A percentile compares a stretch with the other conserved stretches of the same genome.
These are phyloP conservation scores for Mimosa pudica DNA, from an alignment of 306 rosid species.

Conservation along the genomic window DNA sequence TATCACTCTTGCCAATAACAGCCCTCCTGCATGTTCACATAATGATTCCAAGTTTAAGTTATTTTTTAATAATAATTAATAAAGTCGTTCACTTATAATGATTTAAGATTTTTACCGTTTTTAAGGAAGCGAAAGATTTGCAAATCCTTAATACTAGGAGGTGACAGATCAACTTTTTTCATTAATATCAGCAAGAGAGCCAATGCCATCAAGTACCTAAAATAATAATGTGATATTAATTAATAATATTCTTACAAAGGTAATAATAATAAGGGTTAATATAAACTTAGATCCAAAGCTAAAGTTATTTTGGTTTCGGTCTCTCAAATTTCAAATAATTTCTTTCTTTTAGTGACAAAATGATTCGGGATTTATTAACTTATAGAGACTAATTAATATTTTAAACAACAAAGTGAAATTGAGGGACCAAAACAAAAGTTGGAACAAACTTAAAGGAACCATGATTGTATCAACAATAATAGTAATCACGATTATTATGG, in stretches of 20 bases:
- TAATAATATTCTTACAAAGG: neutral
- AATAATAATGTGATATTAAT: neutral
- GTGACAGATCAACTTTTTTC: conserved; percentile 67
- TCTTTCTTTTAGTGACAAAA: too few species aligned
- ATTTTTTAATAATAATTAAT: neutral
- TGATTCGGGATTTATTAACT: too few species aligned
- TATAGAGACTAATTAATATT: too few species aligned
- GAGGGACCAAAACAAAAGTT: too few species aligned
- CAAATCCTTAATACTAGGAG: conserved; percentile 78
- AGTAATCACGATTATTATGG: neutral
- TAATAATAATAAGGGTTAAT: neutral
- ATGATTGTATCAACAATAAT: too few species aligned
- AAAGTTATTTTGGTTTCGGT: too few species aligned
- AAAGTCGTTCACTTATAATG: neutral
- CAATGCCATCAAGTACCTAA: conserved; percentile 77
- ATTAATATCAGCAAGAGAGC: conserved; percentile 58
- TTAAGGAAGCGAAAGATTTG: conserved; percentile 79
- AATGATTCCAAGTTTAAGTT: neutral
- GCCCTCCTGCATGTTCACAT: conserved; percentile 52
- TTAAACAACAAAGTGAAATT: too few species aligned
- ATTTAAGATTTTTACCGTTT: conserved; percentile 59
- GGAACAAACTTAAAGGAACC: too few species aligned
- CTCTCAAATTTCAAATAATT: too few species aligned
- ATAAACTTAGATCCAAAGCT: too few species aligned
- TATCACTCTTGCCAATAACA: conserved; percentile 72